Evolutionary conservation across 208 protist species (phyloP).

Genomic region (Leishmania gerbilli): DNA sequence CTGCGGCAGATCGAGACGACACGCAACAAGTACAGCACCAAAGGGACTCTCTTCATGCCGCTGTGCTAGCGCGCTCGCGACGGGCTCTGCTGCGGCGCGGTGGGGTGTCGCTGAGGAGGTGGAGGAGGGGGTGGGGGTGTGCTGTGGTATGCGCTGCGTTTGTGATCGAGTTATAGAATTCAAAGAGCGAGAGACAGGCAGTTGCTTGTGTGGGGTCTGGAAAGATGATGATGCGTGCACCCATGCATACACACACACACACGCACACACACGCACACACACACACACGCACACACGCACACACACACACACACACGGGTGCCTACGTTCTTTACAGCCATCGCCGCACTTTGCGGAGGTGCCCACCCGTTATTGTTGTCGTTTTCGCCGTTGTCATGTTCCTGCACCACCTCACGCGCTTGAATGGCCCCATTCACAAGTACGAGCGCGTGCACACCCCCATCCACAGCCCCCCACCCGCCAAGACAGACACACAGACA

Average conservation of each 20-base stretch:
- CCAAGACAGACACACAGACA: not conserved
- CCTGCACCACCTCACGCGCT: no score
- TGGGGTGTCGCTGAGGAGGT: not conserved
- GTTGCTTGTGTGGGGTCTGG: not conserved
- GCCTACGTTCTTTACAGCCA: no score
- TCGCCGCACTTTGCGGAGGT: no score
- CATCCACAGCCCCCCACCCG: not conserved
- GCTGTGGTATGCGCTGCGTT: not conserved
- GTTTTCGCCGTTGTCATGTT: no score
- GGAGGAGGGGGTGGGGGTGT: not conserved
- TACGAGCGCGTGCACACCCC: not conserved
- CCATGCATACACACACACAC: not conserved
- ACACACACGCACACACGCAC: not conserved
- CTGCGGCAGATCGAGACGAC: constrained; percentile 69
- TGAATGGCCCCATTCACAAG: no score
- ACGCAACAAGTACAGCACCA: constrained; percentile 67
- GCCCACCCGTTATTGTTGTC: no score
- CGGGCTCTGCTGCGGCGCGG: not conserved
- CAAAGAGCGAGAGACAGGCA: not conserved
- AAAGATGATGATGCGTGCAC: not conserved
- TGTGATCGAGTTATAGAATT: not conserved
- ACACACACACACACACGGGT: not conserved
- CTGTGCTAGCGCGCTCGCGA: constrained; percentile 26
- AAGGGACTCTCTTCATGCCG: constrained; percentile 73
- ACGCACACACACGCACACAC: not conserved